Base-by-base conservation (phyloP, 1,139 yeast genomes). In the Geotrichum aggregatum region DNA sequence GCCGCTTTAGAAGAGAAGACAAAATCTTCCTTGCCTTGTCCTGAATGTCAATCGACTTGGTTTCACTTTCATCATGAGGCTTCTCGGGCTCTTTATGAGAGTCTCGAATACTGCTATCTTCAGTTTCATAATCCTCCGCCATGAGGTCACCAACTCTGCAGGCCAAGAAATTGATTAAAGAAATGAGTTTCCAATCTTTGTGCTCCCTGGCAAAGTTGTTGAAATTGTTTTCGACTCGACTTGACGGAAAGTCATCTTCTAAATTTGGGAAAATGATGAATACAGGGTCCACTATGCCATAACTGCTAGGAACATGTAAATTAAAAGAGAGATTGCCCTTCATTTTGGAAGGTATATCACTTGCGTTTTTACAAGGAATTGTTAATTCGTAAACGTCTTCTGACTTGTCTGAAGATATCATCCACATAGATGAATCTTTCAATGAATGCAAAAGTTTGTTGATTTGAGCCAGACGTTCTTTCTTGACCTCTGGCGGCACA, bases 151-250 rank as follows among this genome's bases (percentile, higher is more conserved):
- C 61, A 13, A 63, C 48, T 55, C 64, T 58, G 3, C 61, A 60
- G 1, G 59, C 57, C 39, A 68, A 52, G 49, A 57, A 68, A 47
- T 68, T 68, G 38, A 67, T 49, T 38, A 62, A 59, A 1, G 71
- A 62, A 33, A 66, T 43, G 19, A 68, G 54, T 4, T 69, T 59
- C 67, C 70, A 66, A 26, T 56, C 53, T 21, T 51, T 55, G 14
- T 56, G 53, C n/a, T 56, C 49, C 30, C 51, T 38, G 1, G 69
- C 64, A 47, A 64, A 66, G 11, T 54, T 42, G 46, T 63, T 64
- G 54, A 68, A 68, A 42, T 66, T 65, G 19, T 43, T 52, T 55
- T 66, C 69, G 14, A 67, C 56, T 26, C 61, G 64, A 2, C 55
- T 49, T 1, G 61, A 60, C 21, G 59, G 56, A 35, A 61, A 54